These are phyloP conservation scores for Apiotrichum gracile DNA, from an alignment of 1,284 basidiomycete genomes.

Conservation along the genomic window DNA sequence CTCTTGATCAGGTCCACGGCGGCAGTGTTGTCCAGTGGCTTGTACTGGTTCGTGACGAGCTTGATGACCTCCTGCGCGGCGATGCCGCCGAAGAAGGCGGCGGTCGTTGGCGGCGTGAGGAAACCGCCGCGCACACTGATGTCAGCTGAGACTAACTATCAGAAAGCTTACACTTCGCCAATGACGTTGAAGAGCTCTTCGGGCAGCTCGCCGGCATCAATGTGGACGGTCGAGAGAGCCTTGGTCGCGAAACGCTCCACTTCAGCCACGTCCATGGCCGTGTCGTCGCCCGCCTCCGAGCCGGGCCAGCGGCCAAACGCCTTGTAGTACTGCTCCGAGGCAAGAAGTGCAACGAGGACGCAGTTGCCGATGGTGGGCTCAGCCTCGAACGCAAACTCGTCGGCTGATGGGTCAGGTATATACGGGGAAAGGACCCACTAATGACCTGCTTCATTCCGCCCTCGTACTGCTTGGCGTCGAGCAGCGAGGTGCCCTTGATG, in stretches of 20 bases:
- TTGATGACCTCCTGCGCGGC: slow-evolving; percentile 98
- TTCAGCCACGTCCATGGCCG: slow-evolving; percentile 37
- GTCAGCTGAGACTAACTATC: slow-evolving; percentile 5
- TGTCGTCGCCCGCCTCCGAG: slow-evolving; percentile 38
- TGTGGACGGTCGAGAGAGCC: slow-evolving; percentile 18
- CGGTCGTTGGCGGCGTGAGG: slow-evolving; percentile 83
- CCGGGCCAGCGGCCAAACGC: slow-evolving; percentile 49
- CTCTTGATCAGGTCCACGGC: slow-evolving; percentile 71
- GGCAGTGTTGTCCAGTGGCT: slow-evolving; percentile 81
- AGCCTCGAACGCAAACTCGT: slow-evolving; percentile 13
- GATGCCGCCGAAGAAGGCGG: slow-evolving; percentile 86
- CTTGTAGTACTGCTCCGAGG: slow-evolving; percentile 47
- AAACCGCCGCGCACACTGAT: slow-evolving; percentile 65
- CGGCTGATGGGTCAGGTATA: slow-evolving; percentile 4
- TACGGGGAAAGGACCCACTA: slow-evolving; percentile 50
- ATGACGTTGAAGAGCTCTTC: slow-evolving; percentile 60
- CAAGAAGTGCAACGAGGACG: slow-evolving; percentile 48
- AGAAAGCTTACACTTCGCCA: slow-evolving; percentile 66
- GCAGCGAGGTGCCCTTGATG: slow-evolving; percentile 65
- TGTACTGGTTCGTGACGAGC: slow-evolving; percentile 91
- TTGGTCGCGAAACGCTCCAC: slow-evolving; percentile 26
- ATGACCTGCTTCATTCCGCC: slow-evolving; percentile 49
- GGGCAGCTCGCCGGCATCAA: slow-evolving; percentile 50
- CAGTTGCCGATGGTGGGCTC: slow-evolving; percentile 18
- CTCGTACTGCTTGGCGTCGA: slow-evolving; percentile 54